Conservation (phyloP, 169 alveolate genomes). For the Plasmodium yoelii region DNA sequence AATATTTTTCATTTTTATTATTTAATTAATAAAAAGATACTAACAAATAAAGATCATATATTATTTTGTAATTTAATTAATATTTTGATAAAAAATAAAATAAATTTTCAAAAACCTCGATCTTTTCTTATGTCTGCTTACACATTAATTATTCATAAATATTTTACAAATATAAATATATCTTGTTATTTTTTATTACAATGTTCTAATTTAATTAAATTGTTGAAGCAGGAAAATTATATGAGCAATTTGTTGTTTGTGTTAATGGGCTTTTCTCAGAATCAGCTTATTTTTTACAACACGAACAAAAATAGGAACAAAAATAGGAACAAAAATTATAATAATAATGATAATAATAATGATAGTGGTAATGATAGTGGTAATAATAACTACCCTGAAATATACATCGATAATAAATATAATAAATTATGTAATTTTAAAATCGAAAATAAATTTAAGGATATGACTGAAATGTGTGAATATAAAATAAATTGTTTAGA, state of each 20-base stretch:
- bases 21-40: conserved; percentile 19
- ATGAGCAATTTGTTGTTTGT: conserved; percentile 66
- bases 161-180: conserved; percentile 57
- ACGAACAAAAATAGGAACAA: conserved; percentile 43
- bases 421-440: conserved; percentile 59
- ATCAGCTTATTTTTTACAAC: conserved; percentile 50
- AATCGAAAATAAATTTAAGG: conserved; percentile 65
- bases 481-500: conserved; percentile 40
- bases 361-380: too few relatives aligned
- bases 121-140: conserved; percentile 54
- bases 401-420: conserved; percentile 41
- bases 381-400: not conserved
- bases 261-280: conserved; percentile 62
- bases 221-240: conserved; percentile 17
- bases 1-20: conserved; percentile 64
- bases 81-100: conserved; percentile 39
- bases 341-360: too few relatives aligned
- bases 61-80: conserved; percentile 26
- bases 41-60: conserved; percentile 18
- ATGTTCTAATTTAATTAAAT: conserved; percentile 51
- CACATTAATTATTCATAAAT: conserved; percentile 55
- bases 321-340: conserved; percentile 31
- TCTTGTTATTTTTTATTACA: conserved; percentile 51
- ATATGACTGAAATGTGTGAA: conserved; percentile 42
- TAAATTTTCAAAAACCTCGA: conserved; percentile 36